These are phyloP conservation scores for Periconia macrospinosa DNA, from an alignment of 2,329 filamentous ascomycete genomes.

Conservation along the genomic window DNA sequence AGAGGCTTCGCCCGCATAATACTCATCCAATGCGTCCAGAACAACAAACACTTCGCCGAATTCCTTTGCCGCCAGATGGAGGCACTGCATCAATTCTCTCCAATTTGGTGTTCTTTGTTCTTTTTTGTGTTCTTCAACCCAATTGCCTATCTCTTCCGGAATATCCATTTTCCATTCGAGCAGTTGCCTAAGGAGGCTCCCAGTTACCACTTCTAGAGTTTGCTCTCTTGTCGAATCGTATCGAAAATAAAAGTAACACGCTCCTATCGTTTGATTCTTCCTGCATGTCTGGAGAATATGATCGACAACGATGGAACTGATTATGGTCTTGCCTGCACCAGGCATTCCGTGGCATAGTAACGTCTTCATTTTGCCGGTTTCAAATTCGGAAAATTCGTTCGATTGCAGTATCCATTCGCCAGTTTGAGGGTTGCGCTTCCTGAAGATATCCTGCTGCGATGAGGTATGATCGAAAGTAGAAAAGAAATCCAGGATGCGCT, in stretches of 20 bases:
- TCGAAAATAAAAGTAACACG: conserved; percentile 53
- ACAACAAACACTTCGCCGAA: conserved; percentile 14
- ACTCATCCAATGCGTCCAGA: conserved; percentile 35
- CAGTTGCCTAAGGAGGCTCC: conserved; percentile 1
- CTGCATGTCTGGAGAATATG: conserved; percentile 32
- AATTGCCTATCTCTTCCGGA: neutral
- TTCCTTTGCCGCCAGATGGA: neutral
- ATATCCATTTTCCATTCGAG: neutral
- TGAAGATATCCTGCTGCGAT: conserved; percentile 46
- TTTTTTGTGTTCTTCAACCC: neutral
- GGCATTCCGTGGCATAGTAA: conserved; percentile 52
- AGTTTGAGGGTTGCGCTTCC: conserved; percentile 41
- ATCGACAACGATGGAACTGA: conserved; percentile 46
- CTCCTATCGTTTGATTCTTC: conserved; percentile 25
- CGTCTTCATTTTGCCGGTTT: conserved; percentile 16
- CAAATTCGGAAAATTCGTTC: conserved; percentile 4
- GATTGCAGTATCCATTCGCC: conserved; percentile 51
- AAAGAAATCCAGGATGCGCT: conserved; percentile 31
- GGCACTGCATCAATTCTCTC: neutral
- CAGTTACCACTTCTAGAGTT: neutral
- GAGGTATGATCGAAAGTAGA: conserved; percentile 37
- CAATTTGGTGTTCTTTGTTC: neutral
- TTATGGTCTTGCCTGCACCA: conserved; percentile 50
- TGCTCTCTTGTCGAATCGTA: conserved; percentile 45
- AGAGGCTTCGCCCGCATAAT: neutral